Percentiles rank a stretch among this genome's conserved stretches.
Conservation (phyloP, 352 stramenopile species). For the Phytophthora capsici region DNA sequence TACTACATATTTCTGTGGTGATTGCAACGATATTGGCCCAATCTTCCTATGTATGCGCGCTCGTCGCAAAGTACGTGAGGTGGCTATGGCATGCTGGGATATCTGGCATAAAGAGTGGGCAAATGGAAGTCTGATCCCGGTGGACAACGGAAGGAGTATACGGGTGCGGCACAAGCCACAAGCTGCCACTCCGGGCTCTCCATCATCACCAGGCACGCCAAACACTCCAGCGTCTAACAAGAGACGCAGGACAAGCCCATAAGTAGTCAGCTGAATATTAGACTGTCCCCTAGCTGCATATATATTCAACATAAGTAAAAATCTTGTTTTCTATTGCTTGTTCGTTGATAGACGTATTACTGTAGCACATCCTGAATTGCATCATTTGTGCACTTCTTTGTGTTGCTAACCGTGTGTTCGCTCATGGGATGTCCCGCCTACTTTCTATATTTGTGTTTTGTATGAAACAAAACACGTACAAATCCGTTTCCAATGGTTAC, state of each 20-base stretch:
- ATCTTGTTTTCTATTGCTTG: no score
- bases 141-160: not conserved
- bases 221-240: constrained; percentile 1
- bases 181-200: not conserved
- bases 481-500: no score
- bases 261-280: constrained; percentile 2
- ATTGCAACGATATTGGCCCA: not conserved
- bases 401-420: no score
- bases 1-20: not conserved
- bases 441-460: no score
- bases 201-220: not conserved
- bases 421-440: no score
- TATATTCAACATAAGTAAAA: no score
- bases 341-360: no score
- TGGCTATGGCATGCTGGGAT: not conserved
- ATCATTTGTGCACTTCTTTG: no score
- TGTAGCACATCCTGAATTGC: no score
- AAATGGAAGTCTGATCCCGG: not conserved
- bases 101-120: constrained; percentile 1
- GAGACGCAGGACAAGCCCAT: not conserved
- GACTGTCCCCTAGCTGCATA: not conserved
- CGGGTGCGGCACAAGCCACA: not conserved
- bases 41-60: not conserved
- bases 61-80: not conserved
- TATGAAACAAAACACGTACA: no score